Base-by-base conservation (phyloP, 2,329 filamentous ascomycete genomes). In the Colletotrichum paranaense region DNA sequence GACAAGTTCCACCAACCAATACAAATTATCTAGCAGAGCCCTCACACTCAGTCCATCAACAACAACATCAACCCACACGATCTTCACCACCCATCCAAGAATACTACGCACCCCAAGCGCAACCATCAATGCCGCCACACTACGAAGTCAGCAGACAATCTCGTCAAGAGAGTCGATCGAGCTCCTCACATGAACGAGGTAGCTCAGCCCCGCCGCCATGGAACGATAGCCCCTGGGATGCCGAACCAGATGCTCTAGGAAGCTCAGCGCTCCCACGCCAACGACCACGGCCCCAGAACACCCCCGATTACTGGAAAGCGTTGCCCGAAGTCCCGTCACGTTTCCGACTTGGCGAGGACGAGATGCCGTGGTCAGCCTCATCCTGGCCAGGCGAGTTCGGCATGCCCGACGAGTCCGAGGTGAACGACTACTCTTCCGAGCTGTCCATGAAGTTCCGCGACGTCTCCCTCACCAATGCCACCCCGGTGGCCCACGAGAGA, bases 181-280 rank as follows among this genome's bases (percentile, higher is more conserved):
- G 78, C 38, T 74, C 79, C 6, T 81, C 82, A 9, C 82, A 85
- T 60, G 85, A 86, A 66, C 83, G 87, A 35, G 87, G 87, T 28
- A 82, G 81, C 30, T 89, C 87, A 4, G 87, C 86, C 7, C 87
- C 87, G 16, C 86, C 87, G 3, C 85, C 84, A 0, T 79, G 86
- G 58, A 86, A 84, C 59, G 84, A 85, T 26, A 86, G 83, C 68
- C 86, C 85, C 1, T 88, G 86, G 87, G 84, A 87, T 68, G 80
- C 82, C 5, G 79, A 80, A 22, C 76, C 79, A 4, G 79, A 78
- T 35, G 76, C 80, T 5, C 78, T 81, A 28, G 71, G 76, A 7
- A 79, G 77, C 9, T 76, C 79, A 9, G 79, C 79, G 30, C 77
- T 78, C 28, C 78, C 79, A 11, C 75, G 65, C 32, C 74, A 56